Percentiles rank a stretch among this genome's conserved stretches.
These are phyloP conservation scores for Penicillium canariense DNA, from an alignment of 495 filamentous ascomycete species.

Conservation along the genomic window DNA sequence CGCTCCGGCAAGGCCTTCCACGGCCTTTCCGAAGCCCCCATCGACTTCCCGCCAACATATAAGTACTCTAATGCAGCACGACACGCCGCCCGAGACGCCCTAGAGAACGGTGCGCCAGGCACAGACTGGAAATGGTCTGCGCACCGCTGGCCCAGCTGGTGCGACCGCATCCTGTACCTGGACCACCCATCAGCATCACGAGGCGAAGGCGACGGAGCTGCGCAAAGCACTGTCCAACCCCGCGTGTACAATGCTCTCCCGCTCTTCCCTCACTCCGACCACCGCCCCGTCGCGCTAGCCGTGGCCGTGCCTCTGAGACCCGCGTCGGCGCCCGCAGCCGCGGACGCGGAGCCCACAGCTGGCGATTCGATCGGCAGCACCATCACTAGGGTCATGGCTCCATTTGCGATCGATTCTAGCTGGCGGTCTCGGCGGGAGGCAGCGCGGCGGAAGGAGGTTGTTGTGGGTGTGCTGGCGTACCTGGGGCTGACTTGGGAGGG, in stretches of 20 bases:
- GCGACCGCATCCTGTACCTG: constrained; percentile 82
- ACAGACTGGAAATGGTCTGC: constrained; percentile 71
- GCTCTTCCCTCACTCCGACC: constrained; percentile 74
- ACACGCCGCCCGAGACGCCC: constrained; percentile 26
- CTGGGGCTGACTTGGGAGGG: constrained; percentile 62
- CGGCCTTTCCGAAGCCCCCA: constrained; percentile 67
- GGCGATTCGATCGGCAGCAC: not conserved
- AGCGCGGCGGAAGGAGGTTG: constrained; percentile 56
- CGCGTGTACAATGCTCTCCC: constrained; percentile 71
- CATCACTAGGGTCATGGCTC: constrained; percentile 37
- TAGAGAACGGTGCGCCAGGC: constrained; percentile 24
- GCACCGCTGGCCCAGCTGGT: constrained; percentile 90
- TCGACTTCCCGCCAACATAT: constrained; percentile 89
- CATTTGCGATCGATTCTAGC: constrained; percentile 53
- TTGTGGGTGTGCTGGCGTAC: constrained; percentile 57
- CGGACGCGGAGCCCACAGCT: constrained; percentile 13
- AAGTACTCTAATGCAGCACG: constrained; percentile 62
- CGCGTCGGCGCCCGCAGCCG: constrained; percentile 15
- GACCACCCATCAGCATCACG: constrained; percentile 56
- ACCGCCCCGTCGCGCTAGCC: constrained; percentile 74
- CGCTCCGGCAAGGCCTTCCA: constrained; percentile 65
- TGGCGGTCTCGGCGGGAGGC: constrained; percentile 48
- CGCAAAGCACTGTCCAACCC: constrained; percentile 37
- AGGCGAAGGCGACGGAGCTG: constrained; percentile 27
- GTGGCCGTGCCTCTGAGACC: constrained; percentile 53